phyloP scores from a whole-genome alignment of 2,329 filamentous ascomycete species.

The Zymoseptoria brevis region DNA sequence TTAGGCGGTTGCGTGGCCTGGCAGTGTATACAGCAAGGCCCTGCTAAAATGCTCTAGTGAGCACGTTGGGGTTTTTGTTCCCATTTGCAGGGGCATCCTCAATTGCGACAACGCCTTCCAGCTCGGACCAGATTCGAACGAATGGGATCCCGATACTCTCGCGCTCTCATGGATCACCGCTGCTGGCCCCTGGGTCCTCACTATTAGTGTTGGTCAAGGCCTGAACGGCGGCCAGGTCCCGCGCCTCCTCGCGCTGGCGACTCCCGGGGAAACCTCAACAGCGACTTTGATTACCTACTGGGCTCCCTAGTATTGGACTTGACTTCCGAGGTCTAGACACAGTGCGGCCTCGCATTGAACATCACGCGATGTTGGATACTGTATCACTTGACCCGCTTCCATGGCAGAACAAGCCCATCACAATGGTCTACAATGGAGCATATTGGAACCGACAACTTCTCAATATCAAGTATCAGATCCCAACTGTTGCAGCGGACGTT shows the following conservation, averaged over 20 bases:
- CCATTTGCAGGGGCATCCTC: too few relatives aligned
- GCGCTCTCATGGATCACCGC: neutral
- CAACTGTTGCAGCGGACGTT: too few relatives aligned
- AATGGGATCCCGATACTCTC: neutral
- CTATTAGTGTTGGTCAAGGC: neutral
- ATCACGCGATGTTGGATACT: neutral
- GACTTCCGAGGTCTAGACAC: neutral
- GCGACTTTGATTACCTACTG: neutral
- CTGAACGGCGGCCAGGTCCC: neutral
- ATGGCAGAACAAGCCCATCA: neutral
- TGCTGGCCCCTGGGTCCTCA: too few relatives aligned
- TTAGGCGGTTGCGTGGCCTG: too few relatives aligned
- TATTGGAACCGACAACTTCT: too few relatives aligned
- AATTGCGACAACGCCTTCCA: neutral
- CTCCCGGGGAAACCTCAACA: neutral
- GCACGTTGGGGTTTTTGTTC: too few relatives aligned
- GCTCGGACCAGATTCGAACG: neutral
- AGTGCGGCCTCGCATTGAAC: neutral
- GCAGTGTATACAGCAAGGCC: too few relatives aligned
- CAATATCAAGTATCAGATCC: too few relatives aligned
- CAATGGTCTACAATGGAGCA: too few relatives aligned
- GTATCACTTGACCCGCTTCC: neutral
- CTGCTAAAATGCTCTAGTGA: too few relatives aligned
- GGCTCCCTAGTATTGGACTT: neutral
- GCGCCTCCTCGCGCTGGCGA: neutral